Percentiles rank a stretch among this genome's conserved stretches.
Evolutionary conservation across 2,329 filamentous ascomycete genomes (phyloP).

Genomic region (Aspergillus chevalieri): DNA sequence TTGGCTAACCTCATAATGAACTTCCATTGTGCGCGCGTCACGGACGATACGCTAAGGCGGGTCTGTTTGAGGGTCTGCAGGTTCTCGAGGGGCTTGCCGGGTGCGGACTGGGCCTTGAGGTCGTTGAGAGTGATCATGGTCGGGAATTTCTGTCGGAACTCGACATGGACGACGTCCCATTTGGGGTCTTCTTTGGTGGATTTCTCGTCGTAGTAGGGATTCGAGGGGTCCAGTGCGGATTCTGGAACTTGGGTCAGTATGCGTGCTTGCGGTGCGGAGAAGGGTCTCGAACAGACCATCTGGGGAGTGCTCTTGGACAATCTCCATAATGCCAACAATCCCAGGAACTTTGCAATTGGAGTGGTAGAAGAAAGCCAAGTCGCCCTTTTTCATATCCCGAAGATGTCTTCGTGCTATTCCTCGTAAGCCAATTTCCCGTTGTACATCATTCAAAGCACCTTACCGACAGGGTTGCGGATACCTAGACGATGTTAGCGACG

Average conservation of each 20-base stretch:
- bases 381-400: constrained; percentile 81
- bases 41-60: constrained; percentile 66
- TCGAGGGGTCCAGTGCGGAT: constrained; percentile 62
- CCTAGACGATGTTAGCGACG: constrained; percentile 22
- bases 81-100: constrained; percentile 54
- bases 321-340: constrained; percentile 81
- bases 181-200: constrained; percentile 64
- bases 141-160: constrained; percentile 76
- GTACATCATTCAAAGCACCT: constrained; percentile 7
- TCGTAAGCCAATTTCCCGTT: constrained; percentile 11
- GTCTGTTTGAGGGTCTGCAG: constrained; percentile 81
- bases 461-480: constrained; percentile 40
- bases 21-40: constrained; percentile 43
- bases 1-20: constrained; percentile 42
- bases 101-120: constrained; percentile 58
- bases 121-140: constrained; percentile 64
- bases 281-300: constrained; percentile 55
- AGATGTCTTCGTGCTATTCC: constrained; percentile 74
- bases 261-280: neutral
- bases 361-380: constrained; percentile 95
- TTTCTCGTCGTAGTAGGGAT: constrained; percentile 78
- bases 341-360: constrained; percentile 87
- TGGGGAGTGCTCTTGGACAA: constrained; percentile 74
- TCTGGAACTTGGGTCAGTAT: constrained; percentile 37
- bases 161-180: constrained; percentile 87